Evolutionary conservation across 2,329 filamentous ascomycete species (phyloP).

Genomic region (Rhynchosporium agropyri): DNA sequence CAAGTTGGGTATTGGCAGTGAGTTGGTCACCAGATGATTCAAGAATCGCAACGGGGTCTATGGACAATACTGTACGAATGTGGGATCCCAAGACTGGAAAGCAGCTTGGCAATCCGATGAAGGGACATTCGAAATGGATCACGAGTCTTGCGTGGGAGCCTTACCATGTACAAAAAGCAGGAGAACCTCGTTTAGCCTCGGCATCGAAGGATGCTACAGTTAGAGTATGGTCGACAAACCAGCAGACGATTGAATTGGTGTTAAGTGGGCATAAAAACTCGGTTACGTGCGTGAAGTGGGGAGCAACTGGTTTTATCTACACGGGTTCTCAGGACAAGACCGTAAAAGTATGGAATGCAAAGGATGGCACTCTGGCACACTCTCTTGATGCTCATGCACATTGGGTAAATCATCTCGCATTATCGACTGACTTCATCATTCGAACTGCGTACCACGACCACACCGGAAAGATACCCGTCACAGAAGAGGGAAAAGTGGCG

Average conservation of each 20-base stretch:
- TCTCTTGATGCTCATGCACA: constrained; percentile 83
- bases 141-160: constrained; percentile 91
- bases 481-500: constrained; percentile 68
- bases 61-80: constrained; percentile 88
- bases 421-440: constrained; percentile 89
- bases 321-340: constrained; percentile 89
- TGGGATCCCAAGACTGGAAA: constrained; percentile 87
- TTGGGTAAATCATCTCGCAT: constrained; percentile 92
- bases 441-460: constrained; percentile 88
- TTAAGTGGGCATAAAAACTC: constrained; percentile 86
- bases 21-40: constrained; percentile 84
- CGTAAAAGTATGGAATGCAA: constrained; percentile 85
- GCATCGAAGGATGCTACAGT: constrained; percentile 89
- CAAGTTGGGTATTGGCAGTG: constrained; percentile 86
- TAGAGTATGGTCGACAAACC: constrained; percentile 81
- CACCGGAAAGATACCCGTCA: constrained; percentile 67
- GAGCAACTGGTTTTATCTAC: constrained; percentile 83
- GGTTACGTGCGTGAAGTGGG: constrained; percentile 92
- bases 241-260: constrained; percentile 77
- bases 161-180: constrained; percentile 76
- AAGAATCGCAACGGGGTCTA: constrained; percentile 83
- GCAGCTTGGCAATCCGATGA: constrained; percentile 67
- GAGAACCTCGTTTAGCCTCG: constrained; percentile 79
- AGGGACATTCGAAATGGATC: constrained; percentile 88
- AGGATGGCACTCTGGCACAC: constrained; percentile 77